Percentiles rank a stretch among this genome's conserved stretches.
Conservation (phyloP, 306 rosid species). For the Vigna hirtella region DNA sequence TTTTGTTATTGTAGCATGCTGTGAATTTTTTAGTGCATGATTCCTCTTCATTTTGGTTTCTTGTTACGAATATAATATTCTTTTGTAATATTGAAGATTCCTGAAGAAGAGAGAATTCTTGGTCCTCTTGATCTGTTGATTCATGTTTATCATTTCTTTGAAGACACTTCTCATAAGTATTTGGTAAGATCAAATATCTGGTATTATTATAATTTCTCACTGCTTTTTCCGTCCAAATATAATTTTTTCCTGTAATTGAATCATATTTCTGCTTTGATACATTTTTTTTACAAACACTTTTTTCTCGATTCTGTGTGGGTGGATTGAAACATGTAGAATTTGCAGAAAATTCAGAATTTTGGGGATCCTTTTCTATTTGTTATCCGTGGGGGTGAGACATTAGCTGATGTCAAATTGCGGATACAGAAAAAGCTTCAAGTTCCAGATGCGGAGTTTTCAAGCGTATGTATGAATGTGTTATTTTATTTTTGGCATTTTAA, state of each 20-base stretch:
- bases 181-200: not conserved
- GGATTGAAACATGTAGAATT: not conserved
- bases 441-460: not conserved
- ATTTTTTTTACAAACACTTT: not conserved
- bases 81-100: not conserved
- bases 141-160: constrained; percentile 18
- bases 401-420: constrained; percentile 74
- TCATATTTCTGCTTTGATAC: not conserved
- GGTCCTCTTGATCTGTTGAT: not conserved
- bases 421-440: constrained; percentile 76
- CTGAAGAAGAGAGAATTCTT: constrained; percentile 4
- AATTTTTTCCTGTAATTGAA: not conserved
- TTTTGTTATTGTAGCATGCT: not conserved
- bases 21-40: not conserved
- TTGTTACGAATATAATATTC: not conserved
- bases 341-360: constrained; percentile 82
- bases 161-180: not conserved
- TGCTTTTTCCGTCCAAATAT: not conserved
- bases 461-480: constrained; percentile 51
- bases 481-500: constrained; percentile 33
- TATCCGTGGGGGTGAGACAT: constrained; percentile 70
- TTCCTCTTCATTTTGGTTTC: not conserved
- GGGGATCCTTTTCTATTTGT: constrained; percentile 61
- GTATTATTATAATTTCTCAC: constrained; percentile 2
- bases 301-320: not conserved